Conservation (phyloP, 73 alveolate species). For the Paramecium tetraurelia region DNA sequence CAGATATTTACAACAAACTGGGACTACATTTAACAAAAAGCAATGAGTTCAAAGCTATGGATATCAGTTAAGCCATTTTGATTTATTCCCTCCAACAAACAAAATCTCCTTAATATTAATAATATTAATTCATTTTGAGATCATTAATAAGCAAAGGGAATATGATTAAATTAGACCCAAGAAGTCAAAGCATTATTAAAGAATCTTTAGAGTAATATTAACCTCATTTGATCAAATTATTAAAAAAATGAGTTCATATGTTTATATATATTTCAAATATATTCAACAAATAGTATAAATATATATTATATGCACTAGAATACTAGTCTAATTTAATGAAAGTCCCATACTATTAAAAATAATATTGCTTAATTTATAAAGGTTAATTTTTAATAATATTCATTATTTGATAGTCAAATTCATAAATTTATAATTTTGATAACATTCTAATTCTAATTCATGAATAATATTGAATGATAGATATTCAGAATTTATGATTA, state of each 20-base stretch:
- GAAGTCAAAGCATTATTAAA: neutral
- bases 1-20: neutral
- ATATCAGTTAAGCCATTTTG: conserved; percentile 3
- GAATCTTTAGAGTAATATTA: neutral
- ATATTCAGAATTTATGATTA: neutral
- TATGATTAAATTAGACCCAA: neutral
- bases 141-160: neutral
- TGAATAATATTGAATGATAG: neutral
- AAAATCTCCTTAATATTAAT: neutral
- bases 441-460: too few species aligned
- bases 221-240: neutral
- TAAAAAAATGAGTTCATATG: neutral
- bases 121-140: conserved; percentile 2
- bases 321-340: too few species aligned
- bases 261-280: neutral
- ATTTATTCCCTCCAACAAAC: neutral
- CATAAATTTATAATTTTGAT: too few species aligned
- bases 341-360: too few species aligned
- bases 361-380: too few species aligned
- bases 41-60: neutral
- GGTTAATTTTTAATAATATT: too few species aligned
- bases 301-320: too few species aligned
- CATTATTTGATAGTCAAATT: too few species aligned
- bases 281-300: neutral
- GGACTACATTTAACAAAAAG: neutral